Evolutionary conservation across 129 eudicot genomes (phyloP).

Genomic region (Centaurea solstitialis): DNA sequence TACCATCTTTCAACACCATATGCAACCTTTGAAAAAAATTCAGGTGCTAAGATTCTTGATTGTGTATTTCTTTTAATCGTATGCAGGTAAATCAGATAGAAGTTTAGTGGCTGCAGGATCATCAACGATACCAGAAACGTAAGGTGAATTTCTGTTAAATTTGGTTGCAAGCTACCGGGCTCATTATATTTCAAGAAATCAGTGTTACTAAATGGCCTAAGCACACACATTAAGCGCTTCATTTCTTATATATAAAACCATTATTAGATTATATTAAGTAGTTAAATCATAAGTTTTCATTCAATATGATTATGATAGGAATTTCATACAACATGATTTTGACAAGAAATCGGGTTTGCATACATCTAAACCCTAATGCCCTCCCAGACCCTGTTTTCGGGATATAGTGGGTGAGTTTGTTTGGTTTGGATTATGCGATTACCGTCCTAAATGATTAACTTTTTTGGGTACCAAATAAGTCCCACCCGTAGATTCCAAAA

Average conservation of each 20-base stretch:
- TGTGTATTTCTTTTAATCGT: neutral
- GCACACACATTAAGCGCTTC: neutral
- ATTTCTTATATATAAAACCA: neutral
- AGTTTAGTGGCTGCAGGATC: constrained; percentile 39
- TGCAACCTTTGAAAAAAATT: neutral
- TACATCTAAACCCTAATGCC: too few species aligned
- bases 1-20: constrained; percentile 5
- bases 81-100: constrained; percentile 50
- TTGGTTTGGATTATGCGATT: neutral
- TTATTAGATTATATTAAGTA: neutral
- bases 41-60: neutral
- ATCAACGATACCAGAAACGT: constrained; percentile 49
- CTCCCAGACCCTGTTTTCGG: neutral
- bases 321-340: too few species aligned
- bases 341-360: too few species aligned
- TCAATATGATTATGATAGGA: neutral
- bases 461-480: neutral
- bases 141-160: constrained; percentile 36
- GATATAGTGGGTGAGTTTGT: neutral
- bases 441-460: neutral
- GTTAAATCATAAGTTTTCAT: neutral
- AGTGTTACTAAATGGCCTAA: neutral
- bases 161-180: neutral
- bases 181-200: neutral
- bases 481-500: constrained; percentile 15